Base-by-base conservation (phyloP, 495 filamentous ascomycete species). In the Xeromyces bisporus region DNA sequence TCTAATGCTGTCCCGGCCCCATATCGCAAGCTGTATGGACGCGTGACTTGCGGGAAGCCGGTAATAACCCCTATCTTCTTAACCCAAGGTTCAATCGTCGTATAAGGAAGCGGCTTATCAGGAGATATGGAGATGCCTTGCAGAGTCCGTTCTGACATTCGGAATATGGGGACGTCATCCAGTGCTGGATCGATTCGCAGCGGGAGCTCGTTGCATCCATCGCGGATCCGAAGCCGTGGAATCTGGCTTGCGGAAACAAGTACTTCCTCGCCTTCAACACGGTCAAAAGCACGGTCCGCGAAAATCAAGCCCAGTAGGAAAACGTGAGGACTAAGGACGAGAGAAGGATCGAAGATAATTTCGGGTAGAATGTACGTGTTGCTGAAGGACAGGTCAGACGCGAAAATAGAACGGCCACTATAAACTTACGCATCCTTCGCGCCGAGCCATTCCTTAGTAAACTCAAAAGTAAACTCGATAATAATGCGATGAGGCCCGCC, bases 21-120 rank as follows among this genome's bases (percentile, higher is more conserved):
- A 33, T 59, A 59, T 45, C 39, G 44, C 15, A 60, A 46, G 36
- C 35, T 47, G 32, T 63, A 60, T 25, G 39, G 48, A 31, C 42
- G 34, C 10, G 42, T 46, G 30, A 50, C 37, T 28, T 51, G 41
- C 26, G 14, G 18, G 38, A 58, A 48, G 24, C 51, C 43, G 17
- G 47, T 53, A 18, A 59, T 42, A 7, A 42, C 32, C 15, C 53
- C 43, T 23, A 56, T 36, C 26, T 25, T 32, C 41, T 53, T 52
- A 10, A 57, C 48, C 47, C 28, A 49, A 29, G 32, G 33, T 28
- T 41, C 34, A 18, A 60, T 29, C 13, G 44, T 58, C 27, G 44
- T 36, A 36, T 56, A 58, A 31, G 33, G 37, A 18, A 60, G 39
- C 21, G 32, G 36, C 34, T 48, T 23, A 40, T 50, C 23, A 12